Evolutionary conservation across 306 rosid species (phyloP).

Genomic region (Cyclanthera cordifolia): DNA sequence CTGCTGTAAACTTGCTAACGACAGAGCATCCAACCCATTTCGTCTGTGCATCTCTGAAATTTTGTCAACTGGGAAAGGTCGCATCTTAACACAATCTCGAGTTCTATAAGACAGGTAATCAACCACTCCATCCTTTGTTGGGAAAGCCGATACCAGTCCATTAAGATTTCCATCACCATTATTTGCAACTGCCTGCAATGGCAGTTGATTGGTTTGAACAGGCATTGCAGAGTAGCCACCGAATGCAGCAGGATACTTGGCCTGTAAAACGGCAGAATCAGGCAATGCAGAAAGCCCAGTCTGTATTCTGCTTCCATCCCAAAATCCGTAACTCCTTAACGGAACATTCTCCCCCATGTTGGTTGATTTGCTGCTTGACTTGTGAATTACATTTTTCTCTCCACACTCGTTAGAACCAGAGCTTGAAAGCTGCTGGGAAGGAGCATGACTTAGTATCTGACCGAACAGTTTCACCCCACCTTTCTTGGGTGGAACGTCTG

Average conservation of each 20-base stretch:
- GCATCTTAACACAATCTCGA: constrained; percentile 46
- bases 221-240: constrained; percentile 39
- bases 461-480: constrained; percentile 94
- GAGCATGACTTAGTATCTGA: constrained; percentile 58
- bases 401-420: constrained; percentile 32
- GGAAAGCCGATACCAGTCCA: constrained; percentile 31
- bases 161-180: constrained; percentile 38
- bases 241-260: constrained; percentile 85
- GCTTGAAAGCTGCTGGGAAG: constrained; percentile 34
- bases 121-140: constrained; percentile 49
- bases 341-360: constrained; percentile 55
- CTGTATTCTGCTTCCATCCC: constrained; percentile 72
- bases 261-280: constrained; percentile 64
- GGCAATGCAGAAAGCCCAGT: constrained; percentile 48
- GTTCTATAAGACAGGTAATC: constrained; percentile 52
- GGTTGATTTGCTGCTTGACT: constrained; percentile 31
- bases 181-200: constrained; percentile 38
- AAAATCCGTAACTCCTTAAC: constrained; percentile 38
- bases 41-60: constrained; percentile 53
- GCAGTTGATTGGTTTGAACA: constrained; percentile 43
- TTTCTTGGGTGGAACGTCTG: constrained; percentile 51
- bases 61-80: constrained; percentile 55
- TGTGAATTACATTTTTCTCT: constrained; percentile 32
- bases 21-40: constrained; percentile 52
- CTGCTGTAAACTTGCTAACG: constrained; percentile 59